Evolutionary conservation across 1,284 basidiomycete genomes (phyloP).

Genomic region (Volvariella volvacea): DNA sequence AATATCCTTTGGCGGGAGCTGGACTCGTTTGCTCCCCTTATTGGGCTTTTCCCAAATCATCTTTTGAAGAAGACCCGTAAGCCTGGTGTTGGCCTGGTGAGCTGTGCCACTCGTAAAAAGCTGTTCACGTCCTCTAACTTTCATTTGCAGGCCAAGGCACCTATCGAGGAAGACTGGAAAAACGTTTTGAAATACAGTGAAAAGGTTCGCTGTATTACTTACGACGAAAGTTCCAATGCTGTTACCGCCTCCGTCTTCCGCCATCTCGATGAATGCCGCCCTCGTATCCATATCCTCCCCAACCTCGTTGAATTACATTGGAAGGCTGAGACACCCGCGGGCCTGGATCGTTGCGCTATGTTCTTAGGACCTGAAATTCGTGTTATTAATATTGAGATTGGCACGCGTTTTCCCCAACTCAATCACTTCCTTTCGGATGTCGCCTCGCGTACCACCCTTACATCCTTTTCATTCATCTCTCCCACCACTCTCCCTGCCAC

Average conservation of each 20-base stretch:
- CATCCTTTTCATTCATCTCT: slow-evolving; percentile 61
- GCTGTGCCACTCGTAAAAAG: slow-evolving; percentile 22
- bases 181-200: slow-evolving; percentile 56
- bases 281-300: slow-evolving; percentile 57
- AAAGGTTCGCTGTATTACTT: slow-evolving; percentile 58
- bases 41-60: slow-evolving; percentile 60
- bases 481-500: slow-evolving; percentile 61
- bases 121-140: slow-evolving; percentile 3
- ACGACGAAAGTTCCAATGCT: slow-evolving; percentile 59
- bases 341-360: slow-evolving; percentile 52
- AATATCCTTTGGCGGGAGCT: slow-evolving; percentile 69
- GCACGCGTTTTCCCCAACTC: slow-evolving; percentile 47
- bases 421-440: slow-evolving; percentile 55
- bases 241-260: slow-evolving; percentile 60
- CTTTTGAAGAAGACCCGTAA: slow-evolving; percentile 61
- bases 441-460: slow-evolving; percentile 51
- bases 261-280: slow-evolving; percentile 54
- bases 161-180: slow-evolving; percentile 61
- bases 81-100: slow-evolving; percentile 68
- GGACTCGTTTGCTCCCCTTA: slow-evolving; percentile 64
- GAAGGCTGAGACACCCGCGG: slow-evolving; percentile 60
- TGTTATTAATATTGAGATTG: slow-evolving; percentile 55
- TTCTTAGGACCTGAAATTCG: slow-evolving; percentile 61
- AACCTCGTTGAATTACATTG: slow-evolving; percentile 61
- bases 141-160: slow-evolving; percentile 43